Base-by-base conservation (phyloP, 2,329 filamentous ascomycete genomes). In the Epichloe coenophiala region DNA sequence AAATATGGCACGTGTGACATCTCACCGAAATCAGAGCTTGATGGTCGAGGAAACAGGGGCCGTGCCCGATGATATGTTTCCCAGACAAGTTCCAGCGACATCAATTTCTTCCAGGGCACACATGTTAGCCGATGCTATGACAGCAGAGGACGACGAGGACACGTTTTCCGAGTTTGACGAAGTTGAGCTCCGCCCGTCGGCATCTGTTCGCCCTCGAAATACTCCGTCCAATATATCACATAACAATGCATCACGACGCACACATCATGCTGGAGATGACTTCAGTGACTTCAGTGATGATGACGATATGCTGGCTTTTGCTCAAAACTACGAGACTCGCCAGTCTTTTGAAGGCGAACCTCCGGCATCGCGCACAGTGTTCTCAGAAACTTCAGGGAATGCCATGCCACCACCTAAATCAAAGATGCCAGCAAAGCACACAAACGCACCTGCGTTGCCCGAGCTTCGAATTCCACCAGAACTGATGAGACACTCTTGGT, bases 401-500 rank as follows among this genome's bases (percentile, higher is more conserved):
- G 58, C 60, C 5, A 57, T 52, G 11, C 56, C 58, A 11, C 39
- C 57, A 8, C 60, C 66, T 5, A 71, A 66, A 45, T 56, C 65
- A 8, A 67, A 62, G 45, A 49, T 58, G 3, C 23, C 55, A 3
- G 55, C 61, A 2, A 71, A 67, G 58, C 70, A 60, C 38, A 60
- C 60, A 11, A 59, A 53, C 53, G 58, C 52, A 17, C 51, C 60
- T 5, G 49, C 51, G 3, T 41, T 59, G 5, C 57, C 62, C 5
- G 58, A 60, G 17, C 51, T 61, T n/a, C 67, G 63, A 46, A 68
- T 78, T 23, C 71, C 75, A 1, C 63, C 72, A 1, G 71, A 76
- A 48, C 64, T 78, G 58, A 84, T 86, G 76, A 74, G 76, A 46
- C 75, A 83, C 60, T 73, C 81, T 4, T 98, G 94, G 93, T 96